Percentiles rank a stretch among this genome's conserved stretches.
Evolutionary conservation across 2,329 filamentous ascomycete genomes (phyloP).

Genomic region (Sarocladiaceae sp.): DNA sequence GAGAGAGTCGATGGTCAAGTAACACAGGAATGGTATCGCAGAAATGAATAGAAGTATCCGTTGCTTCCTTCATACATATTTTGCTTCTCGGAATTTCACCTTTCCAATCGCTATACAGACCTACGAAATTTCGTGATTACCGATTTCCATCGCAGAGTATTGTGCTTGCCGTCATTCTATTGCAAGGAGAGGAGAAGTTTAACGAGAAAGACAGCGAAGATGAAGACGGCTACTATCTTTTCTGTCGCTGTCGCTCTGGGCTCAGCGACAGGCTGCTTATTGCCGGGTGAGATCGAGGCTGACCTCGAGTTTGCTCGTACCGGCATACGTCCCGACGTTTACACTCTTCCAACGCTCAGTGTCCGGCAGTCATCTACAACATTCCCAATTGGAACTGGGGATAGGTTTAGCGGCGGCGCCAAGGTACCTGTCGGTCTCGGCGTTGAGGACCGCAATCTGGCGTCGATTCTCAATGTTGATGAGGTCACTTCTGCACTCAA

Average conservation of each 20-base stretch:
- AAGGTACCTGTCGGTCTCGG: conserved; percentile 20
- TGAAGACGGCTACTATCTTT: conserved; percentile 18
- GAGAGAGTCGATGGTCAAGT: too few species aligned
- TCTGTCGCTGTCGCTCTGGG: conserved; percentile 13
- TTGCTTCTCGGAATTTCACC: too few species aligned
- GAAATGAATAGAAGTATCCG: too few species aligned
- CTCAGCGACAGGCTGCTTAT: conserved; percentile 23
- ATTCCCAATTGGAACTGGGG: conserved; percentile 32
- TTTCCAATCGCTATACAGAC: too few species aligned
- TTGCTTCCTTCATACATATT: too few species aligned
- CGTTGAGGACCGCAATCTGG: conserved; percentile 26
- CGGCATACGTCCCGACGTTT: conserved; percentile 12
- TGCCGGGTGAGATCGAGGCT: conserved; percentile 26
- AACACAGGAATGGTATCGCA: too few species aligned
- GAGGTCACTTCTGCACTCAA: conserved; percentile 36
- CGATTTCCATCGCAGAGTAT: too few species aligned
- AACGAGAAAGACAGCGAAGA: too few species aligned
- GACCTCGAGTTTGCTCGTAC: conserved; percentile 13
- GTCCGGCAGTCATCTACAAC: conserved; percentile 14
- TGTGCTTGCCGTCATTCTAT: neutral
- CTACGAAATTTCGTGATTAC: too few species aligned
- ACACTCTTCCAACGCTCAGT: conserved; percentile 10
- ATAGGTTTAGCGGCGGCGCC: conserved; percentile 29
- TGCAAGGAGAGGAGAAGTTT: too few species aligned
- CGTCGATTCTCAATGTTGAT: conserved; percentile 34